A percentile compares a stretch with the other conserved stretches of the same genome.
These are phyloP conservation scores for Miscanthus lutarioriparius DNA, from an alignment of 176 grass and related monocot species.

Conservation along the genomic window DNA sequence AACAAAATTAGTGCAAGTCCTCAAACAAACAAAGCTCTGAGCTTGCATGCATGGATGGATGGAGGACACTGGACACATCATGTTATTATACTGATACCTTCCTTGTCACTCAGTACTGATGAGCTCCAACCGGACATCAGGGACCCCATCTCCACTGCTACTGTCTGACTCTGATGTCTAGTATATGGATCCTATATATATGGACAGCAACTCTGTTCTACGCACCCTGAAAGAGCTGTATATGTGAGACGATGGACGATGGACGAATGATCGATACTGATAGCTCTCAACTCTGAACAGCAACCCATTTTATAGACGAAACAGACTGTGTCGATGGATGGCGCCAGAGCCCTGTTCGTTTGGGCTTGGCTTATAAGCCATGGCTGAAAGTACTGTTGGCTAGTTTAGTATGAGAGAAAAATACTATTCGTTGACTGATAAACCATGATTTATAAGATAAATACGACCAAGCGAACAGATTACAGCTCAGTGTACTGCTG, in stretches of 20 bases:
- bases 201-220: no score
- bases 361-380: no score
- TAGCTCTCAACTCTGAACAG: not conserved
- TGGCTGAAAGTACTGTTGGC: no score
- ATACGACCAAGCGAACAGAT: no score
- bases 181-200: no score
- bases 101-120: conserved; percentile 33
- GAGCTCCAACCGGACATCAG: conserved; percentile 91
- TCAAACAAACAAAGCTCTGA: not conserved
- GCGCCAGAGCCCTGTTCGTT: no score
- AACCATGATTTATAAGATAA: no score
- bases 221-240: no score
- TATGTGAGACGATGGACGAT: not conserved
- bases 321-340: not conserved
- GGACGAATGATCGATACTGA: not conserved
- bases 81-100: not conserved
- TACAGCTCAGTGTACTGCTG: no score
- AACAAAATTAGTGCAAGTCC: not conserved
- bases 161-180: no score
- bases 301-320: not conserved
- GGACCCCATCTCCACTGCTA: conserved; percentile 67
- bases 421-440: no score
- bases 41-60: not conserved
- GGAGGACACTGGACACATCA: not conserved
- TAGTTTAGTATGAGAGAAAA: no score